Conservation (phyloP, 2,329 filamentous ascomycete genomes). For the Leptosphaerulina australis region DNA sequence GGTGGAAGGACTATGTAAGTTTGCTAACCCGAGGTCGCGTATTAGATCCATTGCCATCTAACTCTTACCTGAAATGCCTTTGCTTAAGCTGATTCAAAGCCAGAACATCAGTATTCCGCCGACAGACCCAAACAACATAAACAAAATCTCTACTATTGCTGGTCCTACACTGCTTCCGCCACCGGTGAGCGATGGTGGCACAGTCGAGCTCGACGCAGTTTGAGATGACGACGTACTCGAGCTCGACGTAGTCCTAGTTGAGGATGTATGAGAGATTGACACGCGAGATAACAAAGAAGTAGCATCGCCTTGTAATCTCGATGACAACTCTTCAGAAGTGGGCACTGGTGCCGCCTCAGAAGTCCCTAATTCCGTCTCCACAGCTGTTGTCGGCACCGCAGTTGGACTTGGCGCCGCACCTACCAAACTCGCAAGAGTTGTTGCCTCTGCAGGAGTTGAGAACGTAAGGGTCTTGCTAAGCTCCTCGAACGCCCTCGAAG, state of each 20-base stretch:
- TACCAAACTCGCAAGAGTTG: slow-evolving; percentile 10
- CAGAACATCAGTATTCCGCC: slow-evolving; percentile 3
- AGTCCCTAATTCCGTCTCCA: not conserved
- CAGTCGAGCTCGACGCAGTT: not conserved
- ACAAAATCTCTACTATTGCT: not conserved
- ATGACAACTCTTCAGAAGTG: not conserved
- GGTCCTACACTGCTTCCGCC: not conserved
- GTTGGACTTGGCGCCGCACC: slow-evolving; percentile 7
- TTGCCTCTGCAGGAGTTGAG: slow-evolving; percentile 18
- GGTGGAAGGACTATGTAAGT: too few relatives aligned
- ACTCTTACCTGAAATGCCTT: too few relatives aligned
- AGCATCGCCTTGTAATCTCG: not conserved
- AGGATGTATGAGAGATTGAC: not conserved
- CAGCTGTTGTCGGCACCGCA: not conserved
- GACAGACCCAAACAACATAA: not conserved
- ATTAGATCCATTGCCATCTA: too few relatives aligned
- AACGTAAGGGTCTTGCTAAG: slow-evolving; percentile 21
- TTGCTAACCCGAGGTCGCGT: too few relatives aligned
- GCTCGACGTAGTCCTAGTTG: not conserved
- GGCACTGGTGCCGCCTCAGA: not conserved
- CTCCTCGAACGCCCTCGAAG: slow-evolving; percentile 16
- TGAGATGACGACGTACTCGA: slow-evolving; percentile 2
- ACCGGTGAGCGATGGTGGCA: not conserved
- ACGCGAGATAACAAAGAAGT: not conserved
- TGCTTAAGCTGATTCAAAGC: not conserved